phyloP scores from a whole-genome alignment of 768 basidiomycete genomes.

The Tephrocybe sp. region DNA sequence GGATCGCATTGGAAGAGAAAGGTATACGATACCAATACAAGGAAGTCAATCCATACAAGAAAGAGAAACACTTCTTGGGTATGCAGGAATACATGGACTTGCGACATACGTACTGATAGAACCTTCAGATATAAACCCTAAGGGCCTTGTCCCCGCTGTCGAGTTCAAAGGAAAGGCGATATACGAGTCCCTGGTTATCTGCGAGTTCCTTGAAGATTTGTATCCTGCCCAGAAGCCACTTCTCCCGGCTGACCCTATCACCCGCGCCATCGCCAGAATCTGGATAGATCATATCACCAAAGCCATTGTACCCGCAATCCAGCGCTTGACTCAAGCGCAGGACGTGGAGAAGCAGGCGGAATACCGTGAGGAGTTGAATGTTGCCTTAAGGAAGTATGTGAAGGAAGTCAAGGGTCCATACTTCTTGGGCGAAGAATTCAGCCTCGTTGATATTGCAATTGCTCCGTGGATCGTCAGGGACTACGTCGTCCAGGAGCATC shows the following conservation, averaged over 20 bases:
- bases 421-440: slow-evolving; percentile 55
- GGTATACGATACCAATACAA: slow-evolving; percentile 68
- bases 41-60: slow-evolving; percentile 72
- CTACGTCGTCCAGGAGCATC: slow-evolving; percentile 47
- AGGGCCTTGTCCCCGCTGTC: slow-evolving; percentile 63
- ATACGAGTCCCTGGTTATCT: slow-evolving; percentile 64
- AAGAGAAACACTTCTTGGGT: slow-evolving; percentile 58
- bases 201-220: slow-evolving; percentile 68
- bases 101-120: background rate
- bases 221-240: slow-evolving; percentile 46
- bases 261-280: slow-evolving; percentile 51
- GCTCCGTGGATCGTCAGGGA: slow-evolving; percentile 57
- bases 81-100: slow-evolving; percentile 5
- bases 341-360: slow-evolving; percentile 25
- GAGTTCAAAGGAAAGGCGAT: slow-evolving; percentile 55
- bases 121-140: slow-evolving; percentile 56
- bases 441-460: slow-evolving; percentile 51
- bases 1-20: slow-evolving; percentile 69
- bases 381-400: slow-evolving; percentile 30
- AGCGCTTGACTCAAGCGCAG: slow-evolving; percentile 48
- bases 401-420: slow-evolving; percentile 45
- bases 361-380: slow-evolving; percentile 28
- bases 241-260: slow-evolving; percentile 52
- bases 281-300: slow-evolving; percentile 60
- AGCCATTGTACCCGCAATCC: slow-evolving; percentile 49